phyloP scores from a whole-genome alignment of 192 early-diverging fungal genomes.

The Physocladia obscura region DNA sequence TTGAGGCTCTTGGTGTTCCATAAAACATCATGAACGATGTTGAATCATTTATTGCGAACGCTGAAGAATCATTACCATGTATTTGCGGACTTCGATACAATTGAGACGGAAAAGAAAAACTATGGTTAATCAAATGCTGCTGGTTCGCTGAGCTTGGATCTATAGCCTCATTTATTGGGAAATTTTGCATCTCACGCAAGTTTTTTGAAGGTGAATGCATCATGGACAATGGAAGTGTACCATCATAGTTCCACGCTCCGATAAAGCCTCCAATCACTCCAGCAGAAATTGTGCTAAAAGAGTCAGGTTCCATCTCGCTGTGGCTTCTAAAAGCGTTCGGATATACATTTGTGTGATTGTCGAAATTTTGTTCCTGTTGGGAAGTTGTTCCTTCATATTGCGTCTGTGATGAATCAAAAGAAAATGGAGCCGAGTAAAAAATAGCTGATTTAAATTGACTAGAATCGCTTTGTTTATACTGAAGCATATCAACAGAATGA shows the following conservation, averaged over 20 bases:
- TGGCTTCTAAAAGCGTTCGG: background rate
- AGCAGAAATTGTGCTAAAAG: background rate
- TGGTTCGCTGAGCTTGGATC: no score
- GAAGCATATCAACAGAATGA: no score
- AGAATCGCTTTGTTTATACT: background rate
- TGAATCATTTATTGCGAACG: background rate
- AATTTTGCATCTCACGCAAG: background rate
- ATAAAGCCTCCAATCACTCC: conserved; percentile 15
- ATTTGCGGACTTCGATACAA: conserved; percentile 1
- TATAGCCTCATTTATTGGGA: no score
- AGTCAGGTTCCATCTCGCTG: background rate
- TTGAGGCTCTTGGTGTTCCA: no score
- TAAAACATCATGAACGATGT: conserved; percentile 11
- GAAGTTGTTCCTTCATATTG: background rate
- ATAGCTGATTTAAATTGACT: background rate
- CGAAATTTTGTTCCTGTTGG: background rate
- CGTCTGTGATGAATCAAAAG: background rate
- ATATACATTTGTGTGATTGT: background rate
- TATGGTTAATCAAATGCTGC: background rate
- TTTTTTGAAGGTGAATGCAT: conserved; percentile 22
- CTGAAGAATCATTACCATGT: no score
- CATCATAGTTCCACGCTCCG: background rate
- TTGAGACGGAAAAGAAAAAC: conserved; percentile 3
- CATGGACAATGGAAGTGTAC: conserved; percentile 14
- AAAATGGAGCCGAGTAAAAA: background rate